phyloP scores from a whole-genome alignment of 2,329 filamentous ascomycete species.

The Xylariaceae sp. region DNA sequence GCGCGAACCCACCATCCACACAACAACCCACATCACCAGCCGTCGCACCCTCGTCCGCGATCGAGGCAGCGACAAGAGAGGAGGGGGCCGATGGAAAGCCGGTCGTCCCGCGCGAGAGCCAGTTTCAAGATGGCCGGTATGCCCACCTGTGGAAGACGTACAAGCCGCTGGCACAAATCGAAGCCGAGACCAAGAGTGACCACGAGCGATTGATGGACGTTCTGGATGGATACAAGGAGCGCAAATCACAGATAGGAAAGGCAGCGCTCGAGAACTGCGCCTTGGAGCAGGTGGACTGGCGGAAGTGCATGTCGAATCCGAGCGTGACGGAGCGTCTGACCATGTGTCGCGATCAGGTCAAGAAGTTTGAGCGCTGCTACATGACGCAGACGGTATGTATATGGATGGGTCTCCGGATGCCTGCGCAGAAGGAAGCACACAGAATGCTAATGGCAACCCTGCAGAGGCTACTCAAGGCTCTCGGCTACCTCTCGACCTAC shows the following conservation, averaged over 20 bases:
- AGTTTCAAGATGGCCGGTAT: conserved; percentile 59
- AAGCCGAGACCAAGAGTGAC: conserved; percentile 66
- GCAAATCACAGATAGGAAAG: conserved; percentile 70
- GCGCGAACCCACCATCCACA: conserved; percentile 16
- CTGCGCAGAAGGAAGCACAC: conserved; percentile 3
- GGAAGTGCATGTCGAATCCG: conserved; percentile 75
- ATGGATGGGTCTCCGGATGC: too few relatives aligned
- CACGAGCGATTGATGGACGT: conserved; percentile 78
- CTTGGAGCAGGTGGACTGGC: conserved; percentile 77
- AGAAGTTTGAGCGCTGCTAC: conserved; percentile 80
- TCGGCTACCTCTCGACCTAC: conserved; percentile 75
- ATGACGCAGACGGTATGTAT: conserved; percentile 71
- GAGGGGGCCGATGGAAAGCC: conserved; percentile 11
- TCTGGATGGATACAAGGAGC: conserved; percentile 77
- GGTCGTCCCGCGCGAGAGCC: conserved; percentile 44
- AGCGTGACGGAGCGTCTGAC: conserved; percentile 64
- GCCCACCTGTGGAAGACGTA: conserved; percentile 94
- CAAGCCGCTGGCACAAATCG: conserved; percentile 64
- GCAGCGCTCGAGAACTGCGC: conserved; percentile 93
- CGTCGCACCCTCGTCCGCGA: conserved; percentile 7
- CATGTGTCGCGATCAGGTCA: conserved; percentile 76
- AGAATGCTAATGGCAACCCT: background rate
- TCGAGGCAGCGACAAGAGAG: conserved; percentile 1
- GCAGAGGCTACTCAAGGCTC: conserved; percentile 80
- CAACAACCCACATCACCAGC: conserved; percentile 4